Evolutionary conservation across 371 early-diverging fungal species (phyloP).

Genomic region (Dipsacomyces acuminosporus): DNA sequence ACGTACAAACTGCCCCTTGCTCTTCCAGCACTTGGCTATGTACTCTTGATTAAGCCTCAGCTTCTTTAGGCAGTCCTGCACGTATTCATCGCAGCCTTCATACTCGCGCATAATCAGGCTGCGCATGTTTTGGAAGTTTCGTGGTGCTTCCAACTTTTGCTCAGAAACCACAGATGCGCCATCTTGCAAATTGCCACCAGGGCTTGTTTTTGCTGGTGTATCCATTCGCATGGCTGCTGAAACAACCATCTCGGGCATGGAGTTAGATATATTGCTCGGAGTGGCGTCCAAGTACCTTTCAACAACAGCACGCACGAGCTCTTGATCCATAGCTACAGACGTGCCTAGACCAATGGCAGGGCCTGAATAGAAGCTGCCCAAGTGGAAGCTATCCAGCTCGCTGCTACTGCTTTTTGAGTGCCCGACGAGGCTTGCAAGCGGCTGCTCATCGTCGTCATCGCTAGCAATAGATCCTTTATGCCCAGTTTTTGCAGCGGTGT

Average conservation of each 20-base stretch:
- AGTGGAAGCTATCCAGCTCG: not conserved
- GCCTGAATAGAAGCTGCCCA: conserved; percentile 34
- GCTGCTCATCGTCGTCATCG: not conserved
- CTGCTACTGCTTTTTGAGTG: too few relatives aligned
- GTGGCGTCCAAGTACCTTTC: conserved; percentile 40
- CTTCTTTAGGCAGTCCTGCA: conserved; percentile 16
- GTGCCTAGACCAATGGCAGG: conserved; percentile 44
- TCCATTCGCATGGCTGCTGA: conserved; percentile 27
- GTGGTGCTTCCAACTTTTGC: conserved; percentile 11
- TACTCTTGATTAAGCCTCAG: conserved; percentile 12
- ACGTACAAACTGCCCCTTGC: conserved; percentile 5
- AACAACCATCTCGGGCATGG: conserved; percentile 41
- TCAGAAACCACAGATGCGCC: not conserved
- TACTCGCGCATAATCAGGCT: conserved; percentile 26
- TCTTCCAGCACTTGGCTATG: conserved; percentile 11
- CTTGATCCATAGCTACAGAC: conserved; percentile 38
- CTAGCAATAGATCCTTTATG: conserved; percentile 37
- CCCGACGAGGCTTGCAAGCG: not conserved
- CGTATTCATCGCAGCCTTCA: conserved; percentile 40
- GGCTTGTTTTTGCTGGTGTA: not conserved
- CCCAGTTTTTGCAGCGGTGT: conserved; percentile 49
- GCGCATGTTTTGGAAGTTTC: conserved; percentile 12
- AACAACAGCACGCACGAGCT: conserved; percentile 38
- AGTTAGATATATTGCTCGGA: conserved; percentile 25
- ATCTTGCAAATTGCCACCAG: too few relatives aligned